These are phyloP conservation scores for Pichia eremophila DNA, from an alignment of 805 yeast species.

Conservation along the genomic window DNA sequence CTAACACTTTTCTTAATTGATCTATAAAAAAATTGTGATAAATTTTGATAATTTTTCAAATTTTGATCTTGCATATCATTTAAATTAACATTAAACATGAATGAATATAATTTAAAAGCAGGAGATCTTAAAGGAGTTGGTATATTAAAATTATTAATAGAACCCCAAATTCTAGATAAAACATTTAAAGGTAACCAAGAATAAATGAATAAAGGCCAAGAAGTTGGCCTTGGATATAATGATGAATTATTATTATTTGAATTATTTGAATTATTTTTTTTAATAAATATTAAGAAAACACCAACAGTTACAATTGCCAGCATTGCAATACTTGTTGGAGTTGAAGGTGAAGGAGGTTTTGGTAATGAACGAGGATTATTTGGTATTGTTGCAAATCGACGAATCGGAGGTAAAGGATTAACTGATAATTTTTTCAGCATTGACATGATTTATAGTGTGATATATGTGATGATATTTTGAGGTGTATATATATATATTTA, in stretches of 20 bases:
- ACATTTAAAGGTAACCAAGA: slow-evolving; percentile 86
- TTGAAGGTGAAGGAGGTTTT: neutral
- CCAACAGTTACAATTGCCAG: slow-evolving; percentile 6
- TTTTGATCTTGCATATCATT: slow-evolving; percentile 85
- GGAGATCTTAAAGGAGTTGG: slow-evolving; percentile 87
- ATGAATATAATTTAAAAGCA: slow-evolving; percentile 68
- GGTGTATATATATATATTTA: too few species aligned
- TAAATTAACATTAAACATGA: slow-evolving; percentile 76
- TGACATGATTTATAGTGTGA: too few species aligned
- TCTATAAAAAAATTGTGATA: slow-evolving; percentile 88
- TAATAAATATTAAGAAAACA: neutral
- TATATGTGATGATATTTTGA: too few species aligned
- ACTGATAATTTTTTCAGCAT: neutral
- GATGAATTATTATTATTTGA: neutral
- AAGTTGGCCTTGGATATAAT: slow-evolving; percentile 35
- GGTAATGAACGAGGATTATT: neutral
- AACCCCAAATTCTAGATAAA: slow-evolving; percentile 91
- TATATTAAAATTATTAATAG: slow-evolving; percentile 67
- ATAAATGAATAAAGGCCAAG: slow-evolving; percentile 87
- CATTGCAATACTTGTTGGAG: slow-evolving; percentile 4
- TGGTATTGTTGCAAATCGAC: neutral
- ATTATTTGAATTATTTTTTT: too few species aligned
- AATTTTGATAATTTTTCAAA: slow-evolving; percentile 61
- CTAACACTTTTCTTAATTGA: slow-evolving; percentile 68
- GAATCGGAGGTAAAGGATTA: neutral